phyloP scores from a whole-genome alignment of 176 grass and related monocot species.

The Aegilops speltoides region DNA sequence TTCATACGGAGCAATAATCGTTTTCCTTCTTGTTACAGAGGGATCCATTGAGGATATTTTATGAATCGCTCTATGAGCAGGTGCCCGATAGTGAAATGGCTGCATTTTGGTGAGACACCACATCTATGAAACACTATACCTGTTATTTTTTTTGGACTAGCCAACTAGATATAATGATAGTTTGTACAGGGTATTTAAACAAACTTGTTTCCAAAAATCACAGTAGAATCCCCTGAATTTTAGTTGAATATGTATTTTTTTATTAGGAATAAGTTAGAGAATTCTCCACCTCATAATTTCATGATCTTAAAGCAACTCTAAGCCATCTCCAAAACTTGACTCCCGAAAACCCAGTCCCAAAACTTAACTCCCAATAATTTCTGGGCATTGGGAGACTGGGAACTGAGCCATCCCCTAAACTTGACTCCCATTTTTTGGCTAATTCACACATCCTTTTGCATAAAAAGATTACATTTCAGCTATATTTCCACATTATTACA shows the following conservation, averaged over 20 bases:
- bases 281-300: background rate
- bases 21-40: conserved; percentile 54
- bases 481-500: no score
- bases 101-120: conserved; percentile 59
- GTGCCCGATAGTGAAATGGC: conserved; percentile 90
- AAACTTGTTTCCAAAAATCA: background rate
- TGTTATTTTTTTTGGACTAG: background rate
- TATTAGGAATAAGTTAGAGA: background rate
- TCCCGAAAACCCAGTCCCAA: no score
- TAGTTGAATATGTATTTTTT: background rate
- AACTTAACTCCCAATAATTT: no score
- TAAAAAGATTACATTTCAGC: no score
- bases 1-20: background rate
- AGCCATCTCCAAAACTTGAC: no score
- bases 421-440: no score
- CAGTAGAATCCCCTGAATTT: background rate
- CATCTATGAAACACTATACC: background rate
- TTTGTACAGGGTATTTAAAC: background rate
- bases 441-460: no score
- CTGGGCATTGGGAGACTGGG: no score
- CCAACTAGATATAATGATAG: conserved; percentile 12
- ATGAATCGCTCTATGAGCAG: conserved; percentile 88
- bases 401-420: no score
- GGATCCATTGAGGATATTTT: conserved; percentile 94
- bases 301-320: background rate